Conservation (phyloP, 176 grass and related monocot genomes). For the Stipa capillata region DNA sequence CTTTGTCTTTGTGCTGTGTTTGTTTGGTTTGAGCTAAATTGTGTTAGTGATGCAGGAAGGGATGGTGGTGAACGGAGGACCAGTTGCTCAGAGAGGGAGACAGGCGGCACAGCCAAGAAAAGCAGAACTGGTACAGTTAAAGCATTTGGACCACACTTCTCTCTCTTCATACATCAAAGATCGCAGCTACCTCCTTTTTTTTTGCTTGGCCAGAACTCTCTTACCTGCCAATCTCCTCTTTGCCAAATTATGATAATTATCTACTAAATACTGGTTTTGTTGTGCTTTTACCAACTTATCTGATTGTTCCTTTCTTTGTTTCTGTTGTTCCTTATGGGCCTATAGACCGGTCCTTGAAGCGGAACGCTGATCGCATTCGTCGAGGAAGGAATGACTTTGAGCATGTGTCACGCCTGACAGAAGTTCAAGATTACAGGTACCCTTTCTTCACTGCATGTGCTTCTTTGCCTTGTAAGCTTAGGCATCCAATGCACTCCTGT, state of each 20-base stretch:
- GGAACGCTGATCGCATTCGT: slow-evolving; percentile 5
- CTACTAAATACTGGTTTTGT: neutral
- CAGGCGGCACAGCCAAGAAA: slow-evolving; percentile 75
- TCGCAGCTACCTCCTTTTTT: slow-evolving; percentile 25
- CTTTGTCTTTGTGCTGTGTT: slow-evolving; percentile 7
- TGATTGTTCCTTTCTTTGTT: neutral
- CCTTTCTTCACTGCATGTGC: neutral
- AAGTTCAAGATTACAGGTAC: slow-evolving; percentile 79
- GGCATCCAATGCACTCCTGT: neutral
- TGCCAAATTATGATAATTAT: slow-evolving; percentile 5
- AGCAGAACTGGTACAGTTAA: slow-evolving; percentile 90
- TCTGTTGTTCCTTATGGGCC: neutral
- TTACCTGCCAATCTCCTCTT: slow-evolving; percentile 8
- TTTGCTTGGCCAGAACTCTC: neutral
- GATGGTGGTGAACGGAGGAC: slow-evolving; percentile 51
- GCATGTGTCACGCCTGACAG: slow-evolving; percentile 43
- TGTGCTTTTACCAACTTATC: too few relatives aligned
- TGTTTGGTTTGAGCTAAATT: slow-evolving; percentile 23
- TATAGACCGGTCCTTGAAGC: slow-evolving; percentile 21
- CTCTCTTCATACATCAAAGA: slow-evolving; percentile 36
- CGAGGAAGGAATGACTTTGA: slow-evolving; percentile 47
- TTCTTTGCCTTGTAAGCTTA: neutral
- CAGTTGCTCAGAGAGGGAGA: slow-evolving; percentile 73
- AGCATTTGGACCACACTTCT: slow-evolving; percentile 34
- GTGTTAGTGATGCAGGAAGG: slow-evolving; percentile 28